Percentiles rank a stretch among this genome's conserved stretches.
phyloP scores from a whole-genome alignment of 2,329 filamentous ascomycete species.

The Arthrobotrys pseudoclavata region DNA sequence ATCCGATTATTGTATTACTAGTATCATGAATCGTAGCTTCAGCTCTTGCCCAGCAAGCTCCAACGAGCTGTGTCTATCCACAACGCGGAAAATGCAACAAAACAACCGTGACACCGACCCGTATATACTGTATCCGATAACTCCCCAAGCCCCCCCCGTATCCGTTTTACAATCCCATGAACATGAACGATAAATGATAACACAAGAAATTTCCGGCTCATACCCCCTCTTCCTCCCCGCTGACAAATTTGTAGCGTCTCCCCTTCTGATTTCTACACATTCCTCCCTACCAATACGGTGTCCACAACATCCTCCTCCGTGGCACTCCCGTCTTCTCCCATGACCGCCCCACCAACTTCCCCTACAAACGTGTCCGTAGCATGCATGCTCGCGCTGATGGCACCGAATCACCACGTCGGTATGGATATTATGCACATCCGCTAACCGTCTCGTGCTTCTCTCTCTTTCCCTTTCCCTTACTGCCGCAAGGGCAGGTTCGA shows the following conservation, averaged over 20 bases:
- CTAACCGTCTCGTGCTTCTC: slow-evolving; percentile 21
- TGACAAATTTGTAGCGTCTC: slow-evolving; percentile 54
- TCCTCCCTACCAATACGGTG: slow-evolving; percentile 26
- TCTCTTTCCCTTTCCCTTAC: slow-evolving; percentile 32
- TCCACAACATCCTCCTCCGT: slow-evolving; percentile 6
- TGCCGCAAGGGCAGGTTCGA: neutral
- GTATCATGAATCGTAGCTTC: slow-evolving; percentile 1
- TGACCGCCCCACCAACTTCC: slow-evolving; percentile 29
- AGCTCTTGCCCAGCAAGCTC: slow-evolving; percentile 12
- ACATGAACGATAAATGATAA: slow-evolving; percentile 27
- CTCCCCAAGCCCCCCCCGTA: neutral
- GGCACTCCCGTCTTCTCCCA: neutral
- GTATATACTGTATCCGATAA: slow-evolving; percentile 5
- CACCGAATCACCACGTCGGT: slow-evolving; percentile 29
- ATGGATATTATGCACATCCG: slow-evolving; percentile 45
- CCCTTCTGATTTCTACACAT: slow-evolving; percentile 52
- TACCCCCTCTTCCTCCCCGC: slow-evolving; percentile 26
- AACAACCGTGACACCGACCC: slow-evolving; percentile 13
- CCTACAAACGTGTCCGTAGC: slow-evolving; percentile 17
- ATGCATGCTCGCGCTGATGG: slow-evolving; percentile 8
- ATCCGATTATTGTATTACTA: slow-evolving; percentile 15
- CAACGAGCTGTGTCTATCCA: slow-evolving; percentile 10
- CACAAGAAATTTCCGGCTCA: slow-evolving; percentile 48
- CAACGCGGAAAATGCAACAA: slow-evolving; percentile 34
- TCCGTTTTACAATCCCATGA: slow-evolving; percentile 2